Conservation (phyloP, 2,329 filamentous ascomycete species). For the Diaporthe ampelina region DNA sequence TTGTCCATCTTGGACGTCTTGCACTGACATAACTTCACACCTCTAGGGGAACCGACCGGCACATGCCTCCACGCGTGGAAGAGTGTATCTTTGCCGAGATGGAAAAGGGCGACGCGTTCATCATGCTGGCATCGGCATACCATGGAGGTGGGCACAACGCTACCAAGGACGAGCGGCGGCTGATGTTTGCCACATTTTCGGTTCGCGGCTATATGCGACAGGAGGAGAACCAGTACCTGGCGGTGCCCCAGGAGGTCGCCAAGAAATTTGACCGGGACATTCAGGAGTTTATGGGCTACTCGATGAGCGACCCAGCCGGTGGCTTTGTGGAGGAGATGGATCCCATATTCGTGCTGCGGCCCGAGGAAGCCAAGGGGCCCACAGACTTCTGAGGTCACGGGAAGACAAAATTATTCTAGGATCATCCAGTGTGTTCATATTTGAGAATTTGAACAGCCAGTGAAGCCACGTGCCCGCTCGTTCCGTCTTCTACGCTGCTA, state of each 20-base stretch:
- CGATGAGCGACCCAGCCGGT: conserved; percentile 13
- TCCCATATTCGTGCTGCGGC: conserved; percentile 3
- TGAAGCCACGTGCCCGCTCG: too few species aligned
- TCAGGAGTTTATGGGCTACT: conserved; percentile 20
- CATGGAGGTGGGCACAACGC: not conserved
- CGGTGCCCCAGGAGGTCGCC: conserved; percentile 4
- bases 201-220: conserved; percentile 7
- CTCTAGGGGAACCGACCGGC: not conserved
- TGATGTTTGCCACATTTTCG: conserved; percentile 18
- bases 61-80: conserved; percentile 13
- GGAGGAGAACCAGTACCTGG: conserved; percentile 23
- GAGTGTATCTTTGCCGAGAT: conserved; percentile 17
- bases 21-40: not conserved
- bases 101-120: conserved; percentile 24
- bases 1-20: not conserved
- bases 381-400: not conserved
- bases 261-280: not conserved
- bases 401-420: not conserved
- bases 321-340: conserved; percentile 19
- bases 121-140: conserved; percentile 16
- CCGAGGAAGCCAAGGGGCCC: not conserved
- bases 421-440: not conserved
- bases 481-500: too few species aligned
- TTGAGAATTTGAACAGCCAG: too few species aligned
- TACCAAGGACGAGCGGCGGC: conserved; percentile 17